Evolutionary conservation across 169 alveolate genomes (phyloP), one percentile per base, ranked within the genome.

Genomic region (Cystoisospora suis): DNA sequence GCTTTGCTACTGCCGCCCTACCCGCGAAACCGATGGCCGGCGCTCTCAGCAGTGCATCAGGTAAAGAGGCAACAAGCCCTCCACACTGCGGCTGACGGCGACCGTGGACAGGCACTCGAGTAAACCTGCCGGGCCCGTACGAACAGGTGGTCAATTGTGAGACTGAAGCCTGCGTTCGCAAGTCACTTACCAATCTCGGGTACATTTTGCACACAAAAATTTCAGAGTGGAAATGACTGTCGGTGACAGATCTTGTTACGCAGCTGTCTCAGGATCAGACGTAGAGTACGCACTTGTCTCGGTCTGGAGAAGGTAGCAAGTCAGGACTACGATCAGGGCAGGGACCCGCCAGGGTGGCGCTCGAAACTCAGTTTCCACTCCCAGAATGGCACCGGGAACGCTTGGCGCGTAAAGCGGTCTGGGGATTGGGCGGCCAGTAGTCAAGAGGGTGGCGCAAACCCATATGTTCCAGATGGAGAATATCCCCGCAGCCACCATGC

Each of bases 391-490:
- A 32, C 75, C 90, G 46, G 40, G 49, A 45, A 32, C 75, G n/a
- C 85, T 6, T 6, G 47, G 56, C 29, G 58, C 88, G 29, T 15
- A 27, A n/a, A 86, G 86, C 23, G 91, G 59, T 45, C 46, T 42
- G 12, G 91, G 91, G 4, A 86, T 75, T 23, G 91, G 59, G 20
- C 91, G 47, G 12, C 91, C 91, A 56, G 47, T 69, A 3, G 91
- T 45, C 27, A 69, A 44, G 42, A 69, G 29, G 20, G 91, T 27
- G 6, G 86, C 91, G 44, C 86, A 65, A 9, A 86, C 46, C 91
- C 91, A 86, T 9, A 65, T 32, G 49, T 65, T 69, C 91, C 91
- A 86, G 32, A 86, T 38, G 17, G 56, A 49, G 0, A 80, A 53
- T 17, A 34, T 69, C 12, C 75, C 91, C 34, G 53, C 15, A 38